These are phyloP conservation scores for Salix caprea DNA, from an alignment of 345 rosid species.

Conservation along the genomic window DNA sequence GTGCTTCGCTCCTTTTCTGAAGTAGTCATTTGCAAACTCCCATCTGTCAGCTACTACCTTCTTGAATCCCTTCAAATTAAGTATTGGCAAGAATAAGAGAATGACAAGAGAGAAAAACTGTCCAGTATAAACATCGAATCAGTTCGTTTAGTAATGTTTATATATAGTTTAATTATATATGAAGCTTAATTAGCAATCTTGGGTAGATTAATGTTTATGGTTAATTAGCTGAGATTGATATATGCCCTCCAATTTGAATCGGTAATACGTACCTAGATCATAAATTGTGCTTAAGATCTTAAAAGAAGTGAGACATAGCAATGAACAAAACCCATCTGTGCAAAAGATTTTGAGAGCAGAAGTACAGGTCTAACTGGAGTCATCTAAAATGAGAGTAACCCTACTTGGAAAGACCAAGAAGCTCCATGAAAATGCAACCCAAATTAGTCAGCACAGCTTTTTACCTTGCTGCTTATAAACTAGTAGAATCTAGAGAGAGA, in stretches of 20 bases:
- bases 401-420: not conserved
- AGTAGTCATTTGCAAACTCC: constrained; percentile 63
- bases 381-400: not conserved
- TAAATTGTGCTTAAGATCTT: not conserved
- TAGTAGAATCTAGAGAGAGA: not conserved
- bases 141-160: not conserved
- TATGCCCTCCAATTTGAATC: not conserved
- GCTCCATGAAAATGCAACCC: not conserved
- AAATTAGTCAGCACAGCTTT: not conserved
- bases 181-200: not conserved
- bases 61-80: constrained; percentile 48
- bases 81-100: not conserved
- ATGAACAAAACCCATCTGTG: not conserved
- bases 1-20: constrained; percentile 54
- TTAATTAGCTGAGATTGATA: not conserved
- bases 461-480: not conserved
- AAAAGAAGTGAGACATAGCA: not conserved
- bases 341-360: not conserved
- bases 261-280: no score
- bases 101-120: not conserved
- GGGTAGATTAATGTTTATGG: not conserved
- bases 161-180: not conserved
- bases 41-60: constrained; percentile 57
- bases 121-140: not conserved
- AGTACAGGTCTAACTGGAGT: not conserved